phyloP scores from a whole-genome alignment of 2,329 filamentous ascomycete species.

The Penicillium sp. region DNA sequence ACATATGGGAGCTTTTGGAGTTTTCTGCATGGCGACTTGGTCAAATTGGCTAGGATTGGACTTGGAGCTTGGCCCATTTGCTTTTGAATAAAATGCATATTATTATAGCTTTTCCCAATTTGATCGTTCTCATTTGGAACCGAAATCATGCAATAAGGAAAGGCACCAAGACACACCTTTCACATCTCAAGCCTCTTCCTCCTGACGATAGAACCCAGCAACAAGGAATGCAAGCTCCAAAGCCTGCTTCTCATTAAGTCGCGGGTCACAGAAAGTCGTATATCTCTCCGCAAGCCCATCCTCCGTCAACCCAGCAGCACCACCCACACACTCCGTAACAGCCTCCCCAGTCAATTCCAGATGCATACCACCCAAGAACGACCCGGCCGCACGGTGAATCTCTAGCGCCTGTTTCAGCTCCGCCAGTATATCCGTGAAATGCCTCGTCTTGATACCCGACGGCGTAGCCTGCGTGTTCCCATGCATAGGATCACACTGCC shows the following conservation, averaged over 20 bases:
- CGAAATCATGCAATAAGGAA: background rate
- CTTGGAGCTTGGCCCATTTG: background rate
- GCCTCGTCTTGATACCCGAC: constrained; percentile 81
- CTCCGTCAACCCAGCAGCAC: constrained; percentile 79
- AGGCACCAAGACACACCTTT: background rate
- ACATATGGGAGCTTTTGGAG: constrained; percentile 18
- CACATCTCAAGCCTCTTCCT: constrained; percentile 26
- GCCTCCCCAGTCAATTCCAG: constrained; percentile 92
- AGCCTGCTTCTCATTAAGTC: constrained; percentile 96
- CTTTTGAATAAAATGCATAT: background rate
- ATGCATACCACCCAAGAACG: constrained; percentile 89
- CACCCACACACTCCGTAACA: constrained; percentile 92
- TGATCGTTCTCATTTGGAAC: background rate
- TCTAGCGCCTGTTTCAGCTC: constrained; percentile 78
- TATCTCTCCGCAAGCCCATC: constrained; percentile 87
- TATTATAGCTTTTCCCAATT: background rate
- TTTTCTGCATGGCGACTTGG: constrained; percentile 1
- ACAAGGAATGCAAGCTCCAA: constrained; percentile 91
- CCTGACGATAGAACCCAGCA: constrained; percentile 68
- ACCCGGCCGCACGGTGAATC: constrained; percentile 78
- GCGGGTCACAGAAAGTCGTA: constrained; percentile 90
- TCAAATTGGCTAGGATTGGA: background rate
- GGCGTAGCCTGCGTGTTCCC: constrained; percentile 67
- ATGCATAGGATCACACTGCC: constrained; percentile 99
- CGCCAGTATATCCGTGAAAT: constrained; percentile 82